Base-by-base conservation (phyloP, 345 rosid genomes). In the Firmiana major region DNA sequence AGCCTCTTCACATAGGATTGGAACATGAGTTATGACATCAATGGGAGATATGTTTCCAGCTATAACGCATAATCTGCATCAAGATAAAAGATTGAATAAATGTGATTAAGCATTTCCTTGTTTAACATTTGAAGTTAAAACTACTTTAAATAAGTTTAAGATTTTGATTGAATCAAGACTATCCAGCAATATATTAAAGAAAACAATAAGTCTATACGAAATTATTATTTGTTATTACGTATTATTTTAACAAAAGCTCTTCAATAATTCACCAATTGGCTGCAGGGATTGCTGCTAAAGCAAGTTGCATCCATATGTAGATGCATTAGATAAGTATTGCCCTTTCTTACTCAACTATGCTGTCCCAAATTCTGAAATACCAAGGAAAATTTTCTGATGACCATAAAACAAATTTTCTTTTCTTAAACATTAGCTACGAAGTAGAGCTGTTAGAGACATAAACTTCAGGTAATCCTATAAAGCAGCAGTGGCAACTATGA, bases 31-130 rank as follows among this genome's bases (percentile, higher is more conserved):
- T 53, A 96, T 93, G 66, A 94, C 99, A 84, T 97, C 99, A 7
- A 96, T 96, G 2, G 99, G 98, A 75, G 97, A 93, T 78, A 96
- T 96, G 86, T 96, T 96, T 74, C 97, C 99, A 59, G 98, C 99
- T 54, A 96, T 93, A 59, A 96, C 91, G 43, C 99, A 96, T 55
- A 96, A 66, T 74, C 99, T 96, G 88, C 87, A 83, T 2, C 43
- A 13, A 72, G 3, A 11, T 64, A 72, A 76, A 54, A 17, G 59
- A 70, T 48, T 48, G 24, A 48, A 70, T 16, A 70, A 48, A 34
- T 9, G 19, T 36, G 24, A 31, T 31, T 31, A 28, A 22, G 24
- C 24, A 8, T 8, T 48, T 49, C 22, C 1, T 3, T 19, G 21
- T 9, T 26, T 70, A 71, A 71, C 19, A 49, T 7, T 49, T 8